Base-by-base conservation (phyloP, 1,139 yeast species). In the Yamadazyma trypodendri region DNA sequence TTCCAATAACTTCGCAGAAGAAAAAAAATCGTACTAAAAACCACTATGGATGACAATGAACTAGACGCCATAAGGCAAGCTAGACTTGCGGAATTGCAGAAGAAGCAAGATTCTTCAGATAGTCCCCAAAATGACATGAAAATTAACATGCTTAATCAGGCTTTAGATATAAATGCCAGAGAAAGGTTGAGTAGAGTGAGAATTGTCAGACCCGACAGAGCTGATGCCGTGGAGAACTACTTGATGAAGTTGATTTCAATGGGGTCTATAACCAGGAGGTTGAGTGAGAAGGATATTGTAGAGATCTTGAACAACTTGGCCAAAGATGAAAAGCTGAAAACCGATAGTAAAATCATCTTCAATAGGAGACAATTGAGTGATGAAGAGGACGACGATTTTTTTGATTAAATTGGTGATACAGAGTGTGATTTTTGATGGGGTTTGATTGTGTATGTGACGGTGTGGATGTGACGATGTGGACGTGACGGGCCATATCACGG, bases 131-230 rank as follows among this genome's bases (percentile, higher is more conserved):
- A 36, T 29, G 72, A 67, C 28, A 62, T 58, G 44, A 63, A 62
- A 34, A 54, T 56, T 30, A 51, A 72, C 14, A 61, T 73, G 62
- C 64, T 90, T 39, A 75, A 87, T 3, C 90, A 85, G 49, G 74
- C 87, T 12, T 67, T 92, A 34, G 86, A 85, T 42, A 81, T 89
- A 6, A 79, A 75, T 36, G 98, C 97, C 1, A 73, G 95, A 37
- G 97, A 92, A 58, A 73, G 98, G 46, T 72, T 92, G 39, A 79
- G 92, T 24, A 72, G 98, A 42, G 95, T 92, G 22, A 72, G 90
- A 31, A 77, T 92, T 54, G 98, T 92, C 30, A 77, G 92, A 54
- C 94, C 95, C 2, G 97, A 92, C 41, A 72, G 97, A 38, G 97
- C 96, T 1, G 75, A 77, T 35, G 86, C 87, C 5, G 97, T 90